A percentile compares a stretch with the other conserved stretches of the same genome.
Conservation (phyloP, 768 basidiomycete species). For the Lepiota subincarnata region DNA sequence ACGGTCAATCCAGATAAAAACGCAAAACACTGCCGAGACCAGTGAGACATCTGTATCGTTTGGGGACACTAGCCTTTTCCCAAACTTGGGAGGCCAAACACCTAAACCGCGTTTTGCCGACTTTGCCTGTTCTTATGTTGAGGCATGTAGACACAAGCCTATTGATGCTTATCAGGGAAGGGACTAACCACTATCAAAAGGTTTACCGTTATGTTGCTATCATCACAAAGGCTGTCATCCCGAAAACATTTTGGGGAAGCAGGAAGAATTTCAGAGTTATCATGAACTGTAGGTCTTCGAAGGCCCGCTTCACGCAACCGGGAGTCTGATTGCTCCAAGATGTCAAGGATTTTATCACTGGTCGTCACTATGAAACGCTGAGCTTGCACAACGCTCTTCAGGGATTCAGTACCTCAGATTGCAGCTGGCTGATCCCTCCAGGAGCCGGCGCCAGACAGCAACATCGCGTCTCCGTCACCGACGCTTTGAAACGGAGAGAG, state of each 20-base stretch:
- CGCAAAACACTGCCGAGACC: constrained; percentile 41
- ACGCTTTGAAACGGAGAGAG: constrained; percentile 73
- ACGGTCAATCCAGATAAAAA: constrained; percentile 47
- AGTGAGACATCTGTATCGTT: constrained; percentile 45
- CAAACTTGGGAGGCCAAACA: constrained; percentile 43
- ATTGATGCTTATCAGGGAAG: neutral
- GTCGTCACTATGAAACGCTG: constrained; percentile 77
- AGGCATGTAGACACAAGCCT: constrained; percentile 39
- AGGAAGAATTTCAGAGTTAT: constrained; percentile 57
- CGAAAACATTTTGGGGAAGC: constrained; percentile 77
- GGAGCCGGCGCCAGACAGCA: constrained; percentile 34
- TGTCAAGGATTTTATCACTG: constrained; percentile 66
- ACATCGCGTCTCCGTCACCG: constrained; percentile 53
- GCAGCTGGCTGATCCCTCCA: constrained; percentile 70
- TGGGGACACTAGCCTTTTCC: constrained; percentile 45
- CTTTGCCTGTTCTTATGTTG: constrained; percentile 60
- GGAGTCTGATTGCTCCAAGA: constrained; percentile 36
- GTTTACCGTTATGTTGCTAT: constrained; percentile 65
- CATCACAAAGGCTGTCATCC: constrained; percentile 67
- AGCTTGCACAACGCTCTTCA: constrained; percentile 76
- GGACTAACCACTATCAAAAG: constrained; percentile 28
- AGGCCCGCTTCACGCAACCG: neutral
- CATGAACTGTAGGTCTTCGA: constrained; percentile 44
- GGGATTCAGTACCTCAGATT: constrained; percentile 66
- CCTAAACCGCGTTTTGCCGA: constrained; percentile 78